Evolutionary conservation across 371 early-diverging fungal species (phyloP).

Genomic region (Mucor mucedo): DNA sequence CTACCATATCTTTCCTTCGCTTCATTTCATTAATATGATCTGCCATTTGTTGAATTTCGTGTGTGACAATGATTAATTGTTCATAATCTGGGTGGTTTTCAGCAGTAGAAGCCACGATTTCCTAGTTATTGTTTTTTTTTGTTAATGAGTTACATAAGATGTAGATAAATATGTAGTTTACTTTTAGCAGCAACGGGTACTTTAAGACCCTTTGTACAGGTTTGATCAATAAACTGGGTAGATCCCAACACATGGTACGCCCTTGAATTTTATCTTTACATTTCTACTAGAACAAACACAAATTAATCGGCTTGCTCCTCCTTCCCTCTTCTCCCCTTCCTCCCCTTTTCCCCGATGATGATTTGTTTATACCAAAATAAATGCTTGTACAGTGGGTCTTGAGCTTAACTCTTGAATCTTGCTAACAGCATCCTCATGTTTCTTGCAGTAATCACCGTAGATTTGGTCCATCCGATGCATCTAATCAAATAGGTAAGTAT

Average conservation of each 20-base stretch:
- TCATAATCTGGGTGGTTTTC: slow-evolving; percentile 63
- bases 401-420: slow-evolving; percentile 64
- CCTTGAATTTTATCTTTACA: slow-evolving; percentile 63
- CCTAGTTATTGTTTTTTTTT: slow-evolving; percentile 34
- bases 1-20: slow-evolving; percentile 84
- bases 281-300: slow-evolving; percentile 23
- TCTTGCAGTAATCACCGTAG: slow-evolving; percentile 79
- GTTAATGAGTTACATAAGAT: too few species aligned
- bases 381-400: slow-evolving; percentile 49
- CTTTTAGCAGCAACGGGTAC: slow-evolving; percentile 57
- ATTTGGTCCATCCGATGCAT: slow-evolving; percentile 60
- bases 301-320: not conserved
- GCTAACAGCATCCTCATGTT: slow-evolving; percentile 71
- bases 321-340: not conserved
- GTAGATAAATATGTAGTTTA: too few species aligned
- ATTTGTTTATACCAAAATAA: slow-evolving; percentile 51
- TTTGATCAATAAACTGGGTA: slow-evolving; percentile 80
- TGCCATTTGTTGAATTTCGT: slow-evolving; percentile 71
- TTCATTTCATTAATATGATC: slow-evolving; percentile 88
- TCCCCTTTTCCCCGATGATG: not conserved
- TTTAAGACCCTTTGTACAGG: slow-evolving; percentile 93
- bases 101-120: slow-evolving; percentile 66
- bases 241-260: slow-evolving; percentile 81
- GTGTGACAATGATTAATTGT: slow-evolving; percentile 55
- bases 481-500: slow-evolving; percentile 23